These are phyloP conservation scores for Trichosporon asahii DNA, from an alignment of 1,284 basidiomycete species.

Conservation along the genomic window DNA sequence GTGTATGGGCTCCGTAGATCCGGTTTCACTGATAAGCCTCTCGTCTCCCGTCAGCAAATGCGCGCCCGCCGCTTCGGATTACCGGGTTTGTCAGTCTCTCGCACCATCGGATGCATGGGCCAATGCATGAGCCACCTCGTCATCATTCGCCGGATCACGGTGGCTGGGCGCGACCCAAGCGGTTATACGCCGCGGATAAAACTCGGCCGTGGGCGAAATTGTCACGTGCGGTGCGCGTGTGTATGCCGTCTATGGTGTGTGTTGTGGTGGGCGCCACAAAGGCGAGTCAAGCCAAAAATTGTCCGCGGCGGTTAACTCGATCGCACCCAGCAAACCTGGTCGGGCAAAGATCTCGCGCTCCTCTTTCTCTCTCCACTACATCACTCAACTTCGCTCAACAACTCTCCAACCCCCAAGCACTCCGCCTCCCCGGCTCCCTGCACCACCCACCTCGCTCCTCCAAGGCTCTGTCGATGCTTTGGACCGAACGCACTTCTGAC, in stretches of 20 bases:
- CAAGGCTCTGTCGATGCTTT: slow-evolving; percentile 40
- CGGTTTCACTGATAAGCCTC: background rate
- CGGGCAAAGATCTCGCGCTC: background rate
- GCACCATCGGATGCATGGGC: background rate
- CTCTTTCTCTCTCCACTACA: slow-evolving; percentile 2
- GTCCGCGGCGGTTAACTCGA: slow-evolving; percentile 11
- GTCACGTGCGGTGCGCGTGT: background rate
- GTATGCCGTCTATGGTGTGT: no score
- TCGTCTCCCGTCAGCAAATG: background rate
- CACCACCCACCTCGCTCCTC: background rate
- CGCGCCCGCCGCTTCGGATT: background rate
- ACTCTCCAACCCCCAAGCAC: background rate
- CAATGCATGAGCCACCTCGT: background rate
- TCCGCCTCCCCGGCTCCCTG: slow-evolving; percentile 8
- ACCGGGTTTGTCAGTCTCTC: background rate
- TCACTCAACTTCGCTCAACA: background rate
- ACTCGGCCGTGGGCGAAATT: slow-evolving; percentile 1
- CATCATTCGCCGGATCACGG: background rate
- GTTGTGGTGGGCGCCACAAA: slow-evolving; percentile 6
- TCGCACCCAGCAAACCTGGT: background rate
- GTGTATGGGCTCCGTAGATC: background rate
- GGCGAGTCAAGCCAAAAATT: slow-evolving; percentile 7
- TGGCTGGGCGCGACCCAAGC: background rate
- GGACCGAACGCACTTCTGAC: slow-evolving; percentile 51
- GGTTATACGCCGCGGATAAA: background rate